Base-by-base conservation (phyloP, 2,329 filamentous ascomycete genomes). In the Passalora sequoiae region DNA sequence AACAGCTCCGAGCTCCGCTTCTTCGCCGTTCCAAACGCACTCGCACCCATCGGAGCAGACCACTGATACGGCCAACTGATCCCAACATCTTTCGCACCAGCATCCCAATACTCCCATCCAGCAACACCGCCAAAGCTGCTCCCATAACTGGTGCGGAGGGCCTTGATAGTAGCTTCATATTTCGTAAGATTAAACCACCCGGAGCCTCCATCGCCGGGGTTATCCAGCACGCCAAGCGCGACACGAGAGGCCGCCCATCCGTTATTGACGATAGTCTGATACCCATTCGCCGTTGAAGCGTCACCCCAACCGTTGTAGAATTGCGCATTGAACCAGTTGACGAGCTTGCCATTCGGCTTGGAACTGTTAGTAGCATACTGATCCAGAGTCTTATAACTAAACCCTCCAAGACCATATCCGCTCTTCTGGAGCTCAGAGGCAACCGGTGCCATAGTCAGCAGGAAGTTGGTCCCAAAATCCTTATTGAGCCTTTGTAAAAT, bases 381-480 rank as follows among this genome's bases (percentile, higher is more conserved):
- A 28, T 60, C 57, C 9, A 58, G 43, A 3, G 44, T 43, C 2
- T 38, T 33, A 45, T 60, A 57, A n/a, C 38, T 41, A 44, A 60
- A 58, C 6, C 57, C 57, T 10, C 48, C 44, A 6, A 60, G 45
- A 2, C 55, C 56, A 4, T 41, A 42, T n/a, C 44, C 49, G 6
- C 20, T 30, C 4, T 47, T 44, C 6, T 51, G 44, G 6, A 60
- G 38, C 16, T 53, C 51, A 1, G 57, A 56, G 5, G 59, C 58
- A 1, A 61, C 59, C n/a, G 59, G 59, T 1, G 59, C 58, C 54
- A 61, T 57, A 7, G 58, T 60, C 8, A 57, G 43, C 44, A 61
- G 45, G 55, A 61, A 61, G 17, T 51, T 50, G 4, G 46, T 15
- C 16, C 33, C 59, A 17, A 60, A 54, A 37, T 60, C 58, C 17